Percentiles rank a stretch among this genome's conserved stretches.
These are phyloP conservation scores for Camelina neglecta DNA, from an alignment of 345 rosid species.

Conservation along the genomic window DNA sequence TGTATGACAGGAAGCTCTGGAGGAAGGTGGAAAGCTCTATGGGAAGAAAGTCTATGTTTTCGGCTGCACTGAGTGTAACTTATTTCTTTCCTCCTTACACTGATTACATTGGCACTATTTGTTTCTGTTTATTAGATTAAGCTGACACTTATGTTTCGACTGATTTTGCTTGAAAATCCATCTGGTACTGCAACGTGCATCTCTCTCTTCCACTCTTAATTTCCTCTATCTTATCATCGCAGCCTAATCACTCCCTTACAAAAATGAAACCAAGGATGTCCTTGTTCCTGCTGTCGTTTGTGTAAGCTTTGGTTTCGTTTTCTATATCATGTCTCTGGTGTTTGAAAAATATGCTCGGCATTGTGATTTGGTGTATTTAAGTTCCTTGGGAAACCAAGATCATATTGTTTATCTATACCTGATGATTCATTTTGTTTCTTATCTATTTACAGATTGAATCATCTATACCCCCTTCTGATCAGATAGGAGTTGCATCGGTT, in stretches of 20 bases:
- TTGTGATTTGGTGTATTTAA: not conserved
- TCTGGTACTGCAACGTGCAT: not conserved
- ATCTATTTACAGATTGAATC: slow-evolving; percentile 63
- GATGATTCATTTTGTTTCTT: not conserved
- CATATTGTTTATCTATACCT: not conserved
- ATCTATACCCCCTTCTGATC: slow-evolving; percentile 85
- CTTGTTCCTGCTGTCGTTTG: slow-evolving; percentile 76
- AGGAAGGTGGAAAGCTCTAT: slow-evolving; percentile 76
- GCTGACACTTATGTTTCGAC: not conserved
- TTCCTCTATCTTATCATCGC: slow-evolving; percentile 41
- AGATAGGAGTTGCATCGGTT: slow-evolving; percentile 84
- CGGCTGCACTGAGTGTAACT: slow-evolving; percentile 90
- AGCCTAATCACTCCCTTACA: slow-evolving; percentile 75
- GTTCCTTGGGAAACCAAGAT: slow-evolving; percentile 1
- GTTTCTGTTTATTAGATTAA: not conserved
- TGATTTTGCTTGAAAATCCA: slow-evolving; percentile 15
- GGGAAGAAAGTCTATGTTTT: slow-evolving; percentile 78
- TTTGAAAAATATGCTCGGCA: not conserved
- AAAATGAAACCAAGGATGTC: slow-evolving; percentile 49
- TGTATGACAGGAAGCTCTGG: slow-evolving; percentile 74
- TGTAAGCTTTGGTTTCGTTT: slow-evolving; percentile 55
- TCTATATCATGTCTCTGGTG: not conserved
- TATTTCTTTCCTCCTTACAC: slow-evolving; percentile 1
- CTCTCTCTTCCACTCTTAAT: slow-evolving; percentile 17
- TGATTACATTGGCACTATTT: not conserved